phyloP scores from a whole-genome alignment of 2,329 filamentous ascomycete species.

The Neoscytalidium dimidiatum region DNA sequence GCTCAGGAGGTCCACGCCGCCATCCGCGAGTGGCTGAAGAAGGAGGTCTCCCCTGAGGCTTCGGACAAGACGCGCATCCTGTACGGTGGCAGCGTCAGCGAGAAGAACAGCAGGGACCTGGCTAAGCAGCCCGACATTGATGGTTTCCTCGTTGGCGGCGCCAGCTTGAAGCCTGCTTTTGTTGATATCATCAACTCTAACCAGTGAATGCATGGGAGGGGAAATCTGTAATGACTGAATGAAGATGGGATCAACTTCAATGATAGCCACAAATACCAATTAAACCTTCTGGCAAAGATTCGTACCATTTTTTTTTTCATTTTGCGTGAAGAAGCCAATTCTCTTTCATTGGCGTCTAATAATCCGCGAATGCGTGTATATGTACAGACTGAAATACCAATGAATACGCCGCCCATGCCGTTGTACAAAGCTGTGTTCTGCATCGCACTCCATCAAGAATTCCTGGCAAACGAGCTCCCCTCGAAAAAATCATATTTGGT shows the following conservation, averaged over 20 bases:
- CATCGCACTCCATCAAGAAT: background rate
- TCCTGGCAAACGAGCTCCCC: background rate
- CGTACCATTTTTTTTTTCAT: background rate
- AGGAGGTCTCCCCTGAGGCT: conserved; percentile 73
- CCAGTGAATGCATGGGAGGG: conserved; percentile 14
- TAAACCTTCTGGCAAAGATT: background rate
- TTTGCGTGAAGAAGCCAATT: background rate
- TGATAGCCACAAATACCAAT: conserved; percentile 12
- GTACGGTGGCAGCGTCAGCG: conserved; percentile 93
- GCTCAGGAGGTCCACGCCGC: conserved; percentile 61
- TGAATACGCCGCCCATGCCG: conserved; percentile 17
- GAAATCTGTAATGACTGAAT: conserved; percentile 1
- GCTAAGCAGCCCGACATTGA: conserved; percentile 94
- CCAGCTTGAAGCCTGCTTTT: conserved; percentile 93
- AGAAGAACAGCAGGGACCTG: conserved; percentile 97
- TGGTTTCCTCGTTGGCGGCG: conserved; percentile 95
- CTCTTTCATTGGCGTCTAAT: background rate
- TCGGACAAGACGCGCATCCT: conserved; percentile 89
- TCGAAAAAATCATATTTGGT: conserved; percentile 1
- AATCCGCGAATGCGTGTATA: background rate
- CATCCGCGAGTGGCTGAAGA: conserved; percentile 82
- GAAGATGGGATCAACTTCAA: conserved; percentile 5
- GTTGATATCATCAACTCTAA: conserved; percentile 70
- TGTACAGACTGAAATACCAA: conserved; percentile 13
- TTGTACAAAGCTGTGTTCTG: conserved; percentile 1